These are phyloP conservation scores for Chlorella sp. DNA, from an alignment of 139 green algal species.

Conservation along the genomic window DNA sequence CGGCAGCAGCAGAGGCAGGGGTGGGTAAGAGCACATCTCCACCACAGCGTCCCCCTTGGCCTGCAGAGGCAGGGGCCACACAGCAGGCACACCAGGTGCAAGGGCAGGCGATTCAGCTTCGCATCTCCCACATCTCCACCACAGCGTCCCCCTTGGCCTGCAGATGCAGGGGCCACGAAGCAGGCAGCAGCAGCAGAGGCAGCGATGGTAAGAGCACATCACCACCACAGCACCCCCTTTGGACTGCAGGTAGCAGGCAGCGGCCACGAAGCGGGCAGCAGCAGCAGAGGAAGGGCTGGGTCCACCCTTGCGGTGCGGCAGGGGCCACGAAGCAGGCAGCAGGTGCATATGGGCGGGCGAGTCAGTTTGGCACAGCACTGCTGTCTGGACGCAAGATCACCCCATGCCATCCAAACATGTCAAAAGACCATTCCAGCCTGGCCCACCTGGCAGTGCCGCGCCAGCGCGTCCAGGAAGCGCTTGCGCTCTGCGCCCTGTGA, in stretches of 20 bases:
- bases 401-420: too few species aligned
- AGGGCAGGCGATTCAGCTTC: too few species aligned
- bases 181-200: not conserved
- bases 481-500: slow-evolving; percentile 64
- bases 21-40: slow-evolving; percentile 19
- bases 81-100: too few species aligned
- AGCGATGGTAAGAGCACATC: too few species aligned
- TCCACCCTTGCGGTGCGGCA: not conserved
- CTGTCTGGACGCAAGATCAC: too few species aligned
- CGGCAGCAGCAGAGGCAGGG: too few species aligned
- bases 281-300: not conserved
- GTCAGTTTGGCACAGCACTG: too few species aligned
- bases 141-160: slow-evolving; percentile 42
- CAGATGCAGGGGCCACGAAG: not conserved
- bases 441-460: slow-evolving; percentile 38
- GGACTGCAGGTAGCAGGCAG: too few species aligned
- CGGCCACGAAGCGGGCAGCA: not conserved
- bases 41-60: slow-evolving; percentile 54
- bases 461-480: slow-evolving; percentile 71
- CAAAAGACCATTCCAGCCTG: too few species aligned
- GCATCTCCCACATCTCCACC: slow-evolving; percentile 48
- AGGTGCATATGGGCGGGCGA: not conserved
- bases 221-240: too few species aligned
- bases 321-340: not conserved
- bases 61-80: not conserved